phyloP scores from a whole-genome alignment of 768 basidiomycete species.

The Termitomyces sp. region DNA sequence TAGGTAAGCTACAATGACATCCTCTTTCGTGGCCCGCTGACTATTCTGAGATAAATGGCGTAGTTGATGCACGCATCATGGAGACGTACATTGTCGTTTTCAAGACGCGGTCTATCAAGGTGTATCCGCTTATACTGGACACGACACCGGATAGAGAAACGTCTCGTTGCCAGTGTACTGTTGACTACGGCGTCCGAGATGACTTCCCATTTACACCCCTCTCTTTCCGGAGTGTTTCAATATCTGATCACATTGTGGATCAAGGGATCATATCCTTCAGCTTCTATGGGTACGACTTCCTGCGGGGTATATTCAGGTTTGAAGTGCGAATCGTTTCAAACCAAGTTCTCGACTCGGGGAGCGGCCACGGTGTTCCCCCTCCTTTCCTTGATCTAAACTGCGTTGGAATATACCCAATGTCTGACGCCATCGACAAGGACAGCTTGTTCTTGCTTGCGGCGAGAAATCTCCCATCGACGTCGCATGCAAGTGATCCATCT shows the following conservation, averaged over 20 bases:
- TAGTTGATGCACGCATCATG: slow-evolving; percentile 38
- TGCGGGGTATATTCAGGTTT: slow-evolving; percentile 48
- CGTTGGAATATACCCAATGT: slow-evolving; percentile 37
- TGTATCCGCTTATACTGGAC: slow-evolving; percentile 25
- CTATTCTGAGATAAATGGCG: slow-evolving; percentile 28
- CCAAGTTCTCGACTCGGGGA: background rate
- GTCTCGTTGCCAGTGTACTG: background rate
- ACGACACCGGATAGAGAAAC: background rate
- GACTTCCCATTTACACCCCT: slow-evolving; percentile 15
- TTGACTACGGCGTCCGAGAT: background rate
- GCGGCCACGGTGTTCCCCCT: background rate
- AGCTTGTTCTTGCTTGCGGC: slow-evolving; percentile 6
- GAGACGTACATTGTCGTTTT: slow-evolving; percentile 47
- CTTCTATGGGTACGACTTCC: slow-evolving; percentile 39
- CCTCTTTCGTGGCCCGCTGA: background rate
- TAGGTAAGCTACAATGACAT: slow-evolving; percentile 13
- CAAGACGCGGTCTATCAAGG: slow-evolving; percentile 44
- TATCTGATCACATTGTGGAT: slow-evolving; percentile 24
- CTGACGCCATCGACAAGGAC: slow-evolving; percentile 14
- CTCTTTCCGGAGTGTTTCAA: slow-evolving; percentile 39
- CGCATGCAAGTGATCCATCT: background rate
- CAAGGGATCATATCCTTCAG: slow-evolving; percentile 18
- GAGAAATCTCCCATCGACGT: background rate
- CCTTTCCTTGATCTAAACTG: slow-evolving; percentile 34
- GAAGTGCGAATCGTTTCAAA: slow-evolving; percentile 23